These are phyloP conservation scores for Trichoderma sp. DNA, from an alignment of 2,329 filamentous ascomycete species.

Conservation along the genomic window DNA sequence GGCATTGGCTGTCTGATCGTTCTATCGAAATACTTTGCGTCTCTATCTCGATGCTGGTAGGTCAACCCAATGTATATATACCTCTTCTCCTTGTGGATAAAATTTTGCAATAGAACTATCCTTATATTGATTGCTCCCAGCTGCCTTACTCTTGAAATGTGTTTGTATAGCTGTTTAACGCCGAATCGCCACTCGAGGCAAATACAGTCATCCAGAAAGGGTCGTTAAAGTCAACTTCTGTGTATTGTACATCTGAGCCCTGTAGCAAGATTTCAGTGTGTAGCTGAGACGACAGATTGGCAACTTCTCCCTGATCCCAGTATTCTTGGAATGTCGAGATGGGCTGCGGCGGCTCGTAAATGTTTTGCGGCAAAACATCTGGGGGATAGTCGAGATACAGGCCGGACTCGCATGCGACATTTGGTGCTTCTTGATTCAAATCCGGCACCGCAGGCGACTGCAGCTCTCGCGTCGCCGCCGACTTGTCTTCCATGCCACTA, in stretches of 20 bases:
- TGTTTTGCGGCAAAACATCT: background rate
- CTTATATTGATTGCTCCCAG: background rate
- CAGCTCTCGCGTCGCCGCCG: background rate
- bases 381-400: background rate
- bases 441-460: too few relatives aligned
- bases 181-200: background rate
- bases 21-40: background rate
- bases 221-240: background rate
- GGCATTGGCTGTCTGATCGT: background rate
- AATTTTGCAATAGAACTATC: background rate
- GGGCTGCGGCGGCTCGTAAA: background rate
- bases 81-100: background rate
- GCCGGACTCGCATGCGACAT: background rate
- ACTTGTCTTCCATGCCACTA: background rate
- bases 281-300: background rate
- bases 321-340: background rate
- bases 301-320: background rate
- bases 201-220: background rate
- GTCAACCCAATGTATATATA: rapidly evolving
- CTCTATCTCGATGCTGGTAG: background rate
- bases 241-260: background rate
- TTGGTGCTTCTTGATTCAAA: background rate
- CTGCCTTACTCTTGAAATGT: background rate
- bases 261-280: background rate
- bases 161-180: background rate